Evolutionary conservation across 1,139 yeast species (phyloP).

Genomic region (Magnusiomyces tetraspermus): DNA sequence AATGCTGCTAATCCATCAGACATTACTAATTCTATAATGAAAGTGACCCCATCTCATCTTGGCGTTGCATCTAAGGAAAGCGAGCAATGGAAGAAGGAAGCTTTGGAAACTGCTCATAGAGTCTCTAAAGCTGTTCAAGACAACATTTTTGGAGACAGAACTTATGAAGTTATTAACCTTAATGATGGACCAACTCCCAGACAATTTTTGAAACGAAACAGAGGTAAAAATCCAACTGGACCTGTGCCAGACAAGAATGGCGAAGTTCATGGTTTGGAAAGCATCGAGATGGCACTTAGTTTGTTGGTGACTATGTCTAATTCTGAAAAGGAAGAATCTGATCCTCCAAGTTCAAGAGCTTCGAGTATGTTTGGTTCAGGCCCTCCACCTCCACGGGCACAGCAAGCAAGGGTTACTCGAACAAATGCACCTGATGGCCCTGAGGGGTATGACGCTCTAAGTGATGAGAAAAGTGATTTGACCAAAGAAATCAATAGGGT

Average conservation of each 20-base stretch:
- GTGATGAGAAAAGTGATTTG: not conserved
- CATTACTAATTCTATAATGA: conserved; percentile 11
- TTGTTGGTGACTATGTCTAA: conserved; percentile 16
- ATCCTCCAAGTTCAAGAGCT: not conserved
- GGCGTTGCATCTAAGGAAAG: too few species aligned
- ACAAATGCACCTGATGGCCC: too few species aligned
- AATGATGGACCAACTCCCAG: conserved; percentile 1
- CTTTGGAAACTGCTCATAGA: not conserved
- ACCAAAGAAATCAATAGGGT: not conserved
- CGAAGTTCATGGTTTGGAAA: conserved; percentile 19
- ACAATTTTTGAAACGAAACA: not conserved
- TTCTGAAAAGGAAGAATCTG: too few species aligned
- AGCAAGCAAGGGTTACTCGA: too few species aligned
- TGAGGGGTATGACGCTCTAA: not conserved
- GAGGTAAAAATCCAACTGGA: conserved; percentile 22
- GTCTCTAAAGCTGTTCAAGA: not conserved
- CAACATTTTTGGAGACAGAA: not conserved
- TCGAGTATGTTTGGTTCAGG: too few species aligned
- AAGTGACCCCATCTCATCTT: too few species aligned
- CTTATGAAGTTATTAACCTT: not conserved
- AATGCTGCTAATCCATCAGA: too few species aligned
- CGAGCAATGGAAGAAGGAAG: conserved; percentile 5
- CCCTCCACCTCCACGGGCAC: too few species aligned
- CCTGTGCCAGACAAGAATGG: conserved; percentile 13
- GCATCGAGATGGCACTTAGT: conserved; percentile 27